These are phyloP conservation scores for Rosa persica DNA, from an alignment of 306 rosid species.

Conservation along the genomic window DNA sequence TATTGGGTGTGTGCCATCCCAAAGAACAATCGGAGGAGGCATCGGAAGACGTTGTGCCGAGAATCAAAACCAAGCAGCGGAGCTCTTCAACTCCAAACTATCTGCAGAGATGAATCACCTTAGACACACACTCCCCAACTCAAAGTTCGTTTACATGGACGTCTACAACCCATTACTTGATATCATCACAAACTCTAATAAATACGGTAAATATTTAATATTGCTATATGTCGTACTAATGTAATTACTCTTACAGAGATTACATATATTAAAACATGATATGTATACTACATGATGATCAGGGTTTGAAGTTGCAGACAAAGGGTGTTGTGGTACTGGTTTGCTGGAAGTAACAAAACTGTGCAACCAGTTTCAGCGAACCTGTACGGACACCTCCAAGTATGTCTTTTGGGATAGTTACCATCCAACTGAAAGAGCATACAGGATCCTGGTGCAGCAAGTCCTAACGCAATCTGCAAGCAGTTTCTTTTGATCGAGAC, in stretches of 20 bases:
- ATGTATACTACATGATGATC: neutral
- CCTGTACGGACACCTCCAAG: conserved; percentile 40
- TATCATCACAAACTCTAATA: conserved; percentile 43
- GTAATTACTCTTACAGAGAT: neutral
- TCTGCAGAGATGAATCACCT: conserved; percentile 23
- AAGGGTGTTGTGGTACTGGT: conserved; percentile 71
- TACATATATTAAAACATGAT: neutral
- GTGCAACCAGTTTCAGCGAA: conserved; percentile 33
- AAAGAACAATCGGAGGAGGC: conserved; percentile 54
- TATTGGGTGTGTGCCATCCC: conserved; percentile 57
- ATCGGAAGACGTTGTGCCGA: conserved; percentile 33
- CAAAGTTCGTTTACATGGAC: conserved; percentile 40
- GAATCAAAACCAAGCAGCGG: conserved; percentile 40
- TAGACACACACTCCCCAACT: conserved; percentile 22
- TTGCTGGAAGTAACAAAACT: conserved; percentile 43
- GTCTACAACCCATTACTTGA: conserved; percentile 47
- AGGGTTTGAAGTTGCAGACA: conserved; percentile 51
- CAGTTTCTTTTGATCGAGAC: conserved; percentile 20
- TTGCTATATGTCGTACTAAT: neutral
- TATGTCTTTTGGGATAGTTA: conserved; percentile 71
- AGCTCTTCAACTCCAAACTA: conserved; percentile 54
- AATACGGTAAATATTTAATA: conserved; percentile 38
- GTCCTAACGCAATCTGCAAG: conserved; percentile 30
- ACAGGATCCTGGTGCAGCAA: conserved; percentile 35
- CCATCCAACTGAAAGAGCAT: conserved; percentile 58